Evolutionary conservation across 2,329 filamentous ascomycete genomes (phyloP).

Genomic region (Pseudogymnoascus sp.): DNA sequence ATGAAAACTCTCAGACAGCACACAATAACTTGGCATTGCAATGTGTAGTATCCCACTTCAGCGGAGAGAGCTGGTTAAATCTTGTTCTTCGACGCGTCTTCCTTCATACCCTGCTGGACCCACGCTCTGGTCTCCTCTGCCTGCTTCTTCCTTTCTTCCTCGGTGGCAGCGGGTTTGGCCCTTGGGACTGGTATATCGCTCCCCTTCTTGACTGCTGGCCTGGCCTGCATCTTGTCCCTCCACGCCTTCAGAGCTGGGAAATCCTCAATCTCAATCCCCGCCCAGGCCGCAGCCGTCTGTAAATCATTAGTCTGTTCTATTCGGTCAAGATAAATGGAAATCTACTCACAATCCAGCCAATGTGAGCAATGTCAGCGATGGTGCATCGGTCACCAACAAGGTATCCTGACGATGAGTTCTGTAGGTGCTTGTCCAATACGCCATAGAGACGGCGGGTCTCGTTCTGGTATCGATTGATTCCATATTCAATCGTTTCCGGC

Average conservation of each 20-base stretch:
- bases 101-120: constrained; percentile 64
- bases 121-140: constrained; percentile 49
- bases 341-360: constrained; percentile 63
- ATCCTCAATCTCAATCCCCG: constrained; percentile 61
- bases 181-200: constrained; percentile 62
- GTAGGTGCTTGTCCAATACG: constrained; percentile 66
- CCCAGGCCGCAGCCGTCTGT: constrained; percentile 40
- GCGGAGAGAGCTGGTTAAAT: background rate
- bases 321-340: background rate
- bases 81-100: constrained; percentile 42
- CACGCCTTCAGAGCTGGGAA: constrained; percentile 72
- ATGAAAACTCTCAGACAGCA: background rate
- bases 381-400: constrained; percentile 62
- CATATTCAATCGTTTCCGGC: constrained; percentile 74
- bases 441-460: constrained; percentile 78
- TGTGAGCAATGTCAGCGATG: constrained; percentile 72
- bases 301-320: constrained; percentile 3
- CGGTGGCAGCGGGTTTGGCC: constrained; percentile 38
- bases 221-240: constrained; percentile 61
- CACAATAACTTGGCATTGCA: background rate
- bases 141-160: constrained; percentile 48
- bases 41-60: background rate
- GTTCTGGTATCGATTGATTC: constrained; percentile 72
- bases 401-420: constrained; percentile 46
- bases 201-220: constrained; percentile 68